A percentile compares a stretch with the other conserved stretches of the same genome.
phyloP scores from a whole-genome alignment of 495 filamentous ascomycete species.

The Thozetella sp. region DNA sequence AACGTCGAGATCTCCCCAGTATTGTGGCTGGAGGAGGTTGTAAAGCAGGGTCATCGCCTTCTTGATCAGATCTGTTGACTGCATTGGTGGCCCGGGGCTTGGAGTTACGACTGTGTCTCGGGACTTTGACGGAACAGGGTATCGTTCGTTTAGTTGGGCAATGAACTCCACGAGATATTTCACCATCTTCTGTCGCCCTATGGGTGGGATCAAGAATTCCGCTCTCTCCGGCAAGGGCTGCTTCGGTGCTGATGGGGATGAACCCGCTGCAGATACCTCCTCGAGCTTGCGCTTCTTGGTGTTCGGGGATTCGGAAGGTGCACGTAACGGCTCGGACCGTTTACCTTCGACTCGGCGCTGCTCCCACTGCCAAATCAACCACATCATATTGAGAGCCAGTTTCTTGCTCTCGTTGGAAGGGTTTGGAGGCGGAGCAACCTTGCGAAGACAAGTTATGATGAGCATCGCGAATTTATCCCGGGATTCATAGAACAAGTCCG shows the following conservation, averaged over 20 bases:
- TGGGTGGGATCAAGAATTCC: slow-evolving; percentile 69
- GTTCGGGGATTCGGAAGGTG: slow-evolving; percentile 67
- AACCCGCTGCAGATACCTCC: slow-evolving; percentile 26
- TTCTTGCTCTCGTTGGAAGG: slow-evolving; percentile 93
- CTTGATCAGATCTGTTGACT: slow-evolving; percentile 73
- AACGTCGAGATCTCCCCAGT: slow-evolving; percentile 90
- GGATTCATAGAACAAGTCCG: slow-evolving; percentile 92
- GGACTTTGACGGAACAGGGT: slow-evolving; percentile 67
- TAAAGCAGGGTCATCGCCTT: slow-evolving; percentile 83
- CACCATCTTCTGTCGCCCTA: slow-evolving; percentile 74
- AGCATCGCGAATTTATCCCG: slow-evolving; percentile 85
- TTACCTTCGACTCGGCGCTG: slow-evolving; percentile 69
- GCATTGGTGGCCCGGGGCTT: slow-evolving; percentile 49
- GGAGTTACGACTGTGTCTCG: slow-evolving; percentile 54
- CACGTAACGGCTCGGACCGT: slow-evolving; percentile 38
- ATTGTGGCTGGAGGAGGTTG: slow-evolving; percentile 82
- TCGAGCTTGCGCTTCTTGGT: slow-evolving; percentile 79
- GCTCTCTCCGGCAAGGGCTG: slow-evolving; percentile 53
- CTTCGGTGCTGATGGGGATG: slow-evolving; percentile 49
- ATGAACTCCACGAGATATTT: slow-evolving; percentile 96
- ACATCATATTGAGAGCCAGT: slow-evolving; percentile 86
- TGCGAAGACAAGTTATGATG: slow-evolving; percentile 85
- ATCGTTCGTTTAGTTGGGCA: slow-evolving; percentile 82
- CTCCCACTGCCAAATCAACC: slow-evolving; percentile 91
- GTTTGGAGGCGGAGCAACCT: slow-evolving; percentile 82